These are phyloP conservation scores for Phlyctochytrium arcticum DNA, from an alignment of 192 early-diverging fungal species.

Conservation along the genomic window DNA sequence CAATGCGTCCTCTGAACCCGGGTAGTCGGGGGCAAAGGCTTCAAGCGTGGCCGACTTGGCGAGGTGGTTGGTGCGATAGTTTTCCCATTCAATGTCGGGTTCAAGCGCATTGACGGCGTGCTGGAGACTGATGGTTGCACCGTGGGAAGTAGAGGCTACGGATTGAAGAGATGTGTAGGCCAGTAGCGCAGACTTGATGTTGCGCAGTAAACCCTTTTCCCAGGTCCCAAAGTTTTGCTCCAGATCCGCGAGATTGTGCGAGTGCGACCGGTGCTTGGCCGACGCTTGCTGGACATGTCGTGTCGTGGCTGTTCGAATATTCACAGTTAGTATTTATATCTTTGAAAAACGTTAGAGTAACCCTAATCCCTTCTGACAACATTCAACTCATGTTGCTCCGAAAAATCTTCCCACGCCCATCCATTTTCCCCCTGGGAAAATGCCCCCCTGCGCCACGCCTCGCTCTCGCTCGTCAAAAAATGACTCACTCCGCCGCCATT, in stretches of 20 bases:
- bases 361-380: no score
- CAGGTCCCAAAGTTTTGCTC: conserved; percentile 2
- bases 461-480: no score
- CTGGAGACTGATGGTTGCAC: conserved; percentile 1
- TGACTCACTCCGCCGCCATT: no score
- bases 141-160: background rate
- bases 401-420: no score
- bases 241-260: background rate
- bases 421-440: no score
- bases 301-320: background rate
- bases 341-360: background rate
- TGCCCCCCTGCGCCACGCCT: no score
- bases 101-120: conserved; percentile 6
- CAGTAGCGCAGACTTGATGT: conserved; percentile 10
- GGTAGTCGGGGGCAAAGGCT: conserved; percentile 1
- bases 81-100: conserved; percentile 9
- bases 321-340: background rate
- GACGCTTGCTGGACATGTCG: conserved; percentile 3
- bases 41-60: background rate
- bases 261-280: background rate
- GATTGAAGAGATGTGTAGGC: conserved; percentile 11
- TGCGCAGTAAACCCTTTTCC: conserved; percentile 9
- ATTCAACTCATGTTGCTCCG: no score
- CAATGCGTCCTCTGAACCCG: conserved; percentile 5
- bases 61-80: background rate